Evolutionary conservation across 495 filamentous ascomycete species (phyloP), one percentile per base, ranked within the genome.

Genomic region (Penicillium pulvis): DNA sequence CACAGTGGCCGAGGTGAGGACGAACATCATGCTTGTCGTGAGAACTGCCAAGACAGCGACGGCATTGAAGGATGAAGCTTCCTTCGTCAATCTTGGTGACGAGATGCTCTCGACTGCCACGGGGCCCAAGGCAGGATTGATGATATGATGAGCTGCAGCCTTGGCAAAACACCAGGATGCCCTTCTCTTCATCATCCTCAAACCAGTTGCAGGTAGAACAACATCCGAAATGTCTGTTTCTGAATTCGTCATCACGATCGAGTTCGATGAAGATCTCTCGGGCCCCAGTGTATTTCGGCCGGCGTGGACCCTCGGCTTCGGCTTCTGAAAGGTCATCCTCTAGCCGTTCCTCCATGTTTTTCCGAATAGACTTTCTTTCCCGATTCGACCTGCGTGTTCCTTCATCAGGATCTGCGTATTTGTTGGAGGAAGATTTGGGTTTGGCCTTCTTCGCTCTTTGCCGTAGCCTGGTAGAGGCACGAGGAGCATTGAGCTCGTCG

Each of bases 11-110:
- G 31, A 89, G 81, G 58, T 87, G 79, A 0, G 95, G 93, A 4
- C 83, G 83, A 4, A 78, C 77, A 1, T 67, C 58, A 62, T 97
- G 90, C 63, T 90, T 93, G 51, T 82, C 82, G 52, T 79, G 77
- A 36, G 85, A 72, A 17, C 75, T 65, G 23, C 88, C 85, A 44
- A 97, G 76, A 65, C 95, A 99, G 43, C 87, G 89, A 56, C 85
- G 86, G 70, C 95, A 99, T 69, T 99, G 95, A 36, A 98, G 75
- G 41, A 98, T 86, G 63, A 94, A 97, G 16, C 88, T 76, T 14
- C 87, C 85, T 5, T 85, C 75, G 4, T 75, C 84, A 48, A 97
- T 77, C 70, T 97, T 98, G n/a, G 94, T 97, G 24, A 95, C 91
- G n/a, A 93, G 77, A 72, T 98, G 94, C 6, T 97, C 91, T 44